Evolutionary conservation across 2,329 filamentous ascomycete species (phyloP), one percentile per base, ranked within the genome.

Genomic region (Penicillium sp.): DNA sequence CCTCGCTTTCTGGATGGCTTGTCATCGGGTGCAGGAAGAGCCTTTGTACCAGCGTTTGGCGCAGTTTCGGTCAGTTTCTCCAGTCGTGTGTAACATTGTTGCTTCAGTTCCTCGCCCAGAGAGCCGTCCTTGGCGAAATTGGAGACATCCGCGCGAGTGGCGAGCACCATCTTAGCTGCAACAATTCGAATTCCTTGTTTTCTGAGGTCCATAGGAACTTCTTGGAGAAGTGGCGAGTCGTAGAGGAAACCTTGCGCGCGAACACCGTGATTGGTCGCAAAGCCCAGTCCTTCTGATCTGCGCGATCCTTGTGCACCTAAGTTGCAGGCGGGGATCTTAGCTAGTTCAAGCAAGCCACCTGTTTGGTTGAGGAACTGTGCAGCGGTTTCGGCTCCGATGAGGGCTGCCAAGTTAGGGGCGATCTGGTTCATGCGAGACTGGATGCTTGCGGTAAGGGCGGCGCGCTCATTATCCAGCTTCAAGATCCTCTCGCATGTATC

Each of bases 401-500:
- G 83, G 1, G 86, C 87, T 0, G 94, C 96, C 51, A 97, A 77
- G 66, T 99, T 99, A 0, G 94, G 94, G 5, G 94, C 94, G 69
- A 97, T 97, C 34, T 96, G 81, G 63, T 89, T 94, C 90, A 99
- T 97, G 58, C 94, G 89, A 35, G 93, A 97, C 75, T 97, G 90
- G 16, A 99, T 94, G 68, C 96, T 99, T 70, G 94, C 88, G 2
- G 90, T 96, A 52, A 99, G 81, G 0, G 86, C 89, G 58, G 84
- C 87, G 74, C 97, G 97, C 29, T 93, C 91, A 61, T 82, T 86
- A 71, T 97, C 91, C 10, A 99, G 85, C 37, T 86, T 83, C n/a
- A 97, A 80, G 10, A 90, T 88, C 85, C 95, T 94, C 60, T 91
- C 85, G 74, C 92, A 97, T 9, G 91, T 93, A 50, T 83, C 81